Evolutionary conservation across 805 yeast genomes (phyloP).

Genomic region (Lachancea fermentati): DNA sequence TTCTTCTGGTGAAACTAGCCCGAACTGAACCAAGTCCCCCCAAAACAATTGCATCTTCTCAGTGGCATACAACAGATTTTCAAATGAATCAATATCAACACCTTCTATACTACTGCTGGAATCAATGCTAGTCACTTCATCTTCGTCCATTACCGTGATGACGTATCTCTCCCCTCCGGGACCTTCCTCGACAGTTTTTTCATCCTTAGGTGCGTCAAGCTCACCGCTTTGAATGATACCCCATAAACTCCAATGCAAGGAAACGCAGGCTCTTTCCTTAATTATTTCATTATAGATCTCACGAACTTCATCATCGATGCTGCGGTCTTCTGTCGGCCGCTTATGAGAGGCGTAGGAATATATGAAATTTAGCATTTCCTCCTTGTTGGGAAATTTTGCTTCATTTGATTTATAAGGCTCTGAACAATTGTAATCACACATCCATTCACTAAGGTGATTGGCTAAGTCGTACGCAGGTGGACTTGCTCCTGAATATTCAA

Average conservation of each 20-base stretch:
- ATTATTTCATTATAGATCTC: conserved; percentile 57
- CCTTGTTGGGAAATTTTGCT: conserved; percentile 57
- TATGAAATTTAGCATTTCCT: conserved; percentile 65
- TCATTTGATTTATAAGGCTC: conserved; percentile 44
- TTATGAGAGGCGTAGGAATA: conserved; percentile 69
- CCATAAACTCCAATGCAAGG: conserved; percentile 85
- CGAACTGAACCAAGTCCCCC: conserved; percentile 66
- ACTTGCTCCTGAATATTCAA: conserved; percentile 92
- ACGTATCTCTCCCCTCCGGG: conserved; percentile 50
- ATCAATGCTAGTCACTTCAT: conserved; percentile 22
- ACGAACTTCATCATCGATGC: conserved; percentile 42
- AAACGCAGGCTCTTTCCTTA: conserved; percentile 77
- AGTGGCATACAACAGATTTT: conserved; percentile 66
- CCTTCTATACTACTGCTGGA: conserved; percentile 27
- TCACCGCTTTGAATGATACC: conserved; percentile 75
- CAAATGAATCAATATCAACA: conserved; percentile 59
- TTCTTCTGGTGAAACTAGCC: conserved; percentile 38
- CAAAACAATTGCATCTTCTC: conserved; percentile 70
- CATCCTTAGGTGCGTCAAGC: conserved; percentile 12
- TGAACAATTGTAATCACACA: conserved; percentile 72
- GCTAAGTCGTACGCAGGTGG: conserved; percentile 85
- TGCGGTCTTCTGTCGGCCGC: conserved; percentile 24
- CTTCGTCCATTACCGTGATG: conserved; percentile 24
- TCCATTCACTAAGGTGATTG: conserved; percentile 96
- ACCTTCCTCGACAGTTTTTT: conserved; percentile 41